Evolutionary conservation across 768 basidiomycete genomes (phyloP).

Genomic region (Psilocybe subaeruginosa): DNA sequence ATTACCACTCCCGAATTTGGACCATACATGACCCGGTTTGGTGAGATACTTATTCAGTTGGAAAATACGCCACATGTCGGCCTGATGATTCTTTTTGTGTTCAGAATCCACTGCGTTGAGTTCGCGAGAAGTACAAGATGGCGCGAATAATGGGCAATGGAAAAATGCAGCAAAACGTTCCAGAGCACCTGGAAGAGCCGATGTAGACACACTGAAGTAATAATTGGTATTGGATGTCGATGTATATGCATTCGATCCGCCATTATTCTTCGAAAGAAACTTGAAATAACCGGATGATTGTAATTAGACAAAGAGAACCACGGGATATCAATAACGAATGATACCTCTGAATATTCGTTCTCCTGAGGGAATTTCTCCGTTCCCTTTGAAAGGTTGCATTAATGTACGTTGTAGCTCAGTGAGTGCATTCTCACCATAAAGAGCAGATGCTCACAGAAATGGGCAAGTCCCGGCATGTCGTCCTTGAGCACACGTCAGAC

Average conservation of each 20-base stretch:
- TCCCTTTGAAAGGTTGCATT: constrained; percentile 48
- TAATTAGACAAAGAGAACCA: not conserved
- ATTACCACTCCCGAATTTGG: constrained; percentile 91
- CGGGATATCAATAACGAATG: constrained; percentile 6
- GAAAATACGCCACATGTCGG: constrained; percentile 91
- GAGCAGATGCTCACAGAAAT: constrained; percentile 94
- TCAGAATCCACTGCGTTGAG: constrained; percentile 97
- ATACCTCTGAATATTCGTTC: constrained; percentile 91
- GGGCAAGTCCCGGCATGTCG: constrained; percentile 91
- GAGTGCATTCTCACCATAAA: constrained; percentile 75
- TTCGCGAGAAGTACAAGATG: constrained; percentile 86
- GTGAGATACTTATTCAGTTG: constrained; percentile 91
- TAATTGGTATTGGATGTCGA: constrained; percentile 92
- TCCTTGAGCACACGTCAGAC: constrained; percentile 43
- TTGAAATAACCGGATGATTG: constrained; percentile 23
- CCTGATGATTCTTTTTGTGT: constrained; percentile 94
- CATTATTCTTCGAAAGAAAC: constrained; percentile 83
- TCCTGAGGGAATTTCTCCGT: constrained; percentile 86
- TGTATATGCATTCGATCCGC: constrained; percentile 90
- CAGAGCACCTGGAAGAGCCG: constrained; percentile 68
- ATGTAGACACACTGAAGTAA: constrained; percentile 71
- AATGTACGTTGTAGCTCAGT: not conserved
- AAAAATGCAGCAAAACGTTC: constrained; percentile 87
- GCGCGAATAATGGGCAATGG: constrained; percentile 86
- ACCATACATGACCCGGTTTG: constrained; percentile 80